Evolutionary conservation across 306 rosid genomes (phyloP), one percentile per base, ranked within the genome.

Genomic region (Lotus japonicus): DNA sequence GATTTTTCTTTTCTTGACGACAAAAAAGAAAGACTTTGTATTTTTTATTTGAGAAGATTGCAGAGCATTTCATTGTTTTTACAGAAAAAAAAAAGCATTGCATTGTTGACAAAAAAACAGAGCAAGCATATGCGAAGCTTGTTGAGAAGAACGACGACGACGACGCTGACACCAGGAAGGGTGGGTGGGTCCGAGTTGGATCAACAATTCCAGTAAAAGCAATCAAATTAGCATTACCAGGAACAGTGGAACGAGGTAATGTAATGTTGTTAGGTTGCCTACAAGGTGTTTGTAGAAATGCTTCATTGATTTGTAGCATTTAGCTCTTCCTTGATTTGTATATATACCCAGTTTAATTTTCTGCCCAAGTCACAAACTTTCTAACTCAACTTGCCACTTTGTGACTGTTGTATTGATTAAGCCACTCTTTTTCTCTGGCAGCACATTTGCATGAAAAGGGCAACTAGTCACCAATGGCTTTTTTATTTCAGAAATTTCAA

Each of bases 401-500:
- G 8, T 43, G 9, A 48, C 43, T 65, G 21, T 64, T 71, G 28
- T 31, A 31, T 31, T 31, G 1, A 31, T 53, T 71, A 21, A 38
- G 38, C 54, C 16, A 10, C 36, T 49, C 31, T 26, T 76, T 26
- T 60, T 39, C 59, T 13, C 68, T 59, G 48, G 31, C 75, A 53
- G 81, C 14, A n/a, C n/a, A n/a, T n/a, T n/a, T n/a, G n/a, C n/a
- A n/a, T n/a, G n/a, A n/a, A n/a, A n/a, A n/a, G n/a, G n/a, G n/a
- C n/a, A n/a, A n/a, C n/a, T n/a, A n/a, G n/a, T n/a, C 42, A 42
- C 49, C 1, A 5, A 91, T 88, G 97, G 96, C 91, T 31, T 83
- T 86, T 77, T 81, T 92, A 15, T 92, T 92, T 75, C 83, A 84
- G 55, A 89, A 85, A 76, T 89, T 89, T 77, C 98, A 89, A 81